Evolutionary conservation across 352 stramenopile genomes (phyloP), one percentile per base, ranked within the genome.

Genomic region (Phytophthora uliginosa): DNA sequence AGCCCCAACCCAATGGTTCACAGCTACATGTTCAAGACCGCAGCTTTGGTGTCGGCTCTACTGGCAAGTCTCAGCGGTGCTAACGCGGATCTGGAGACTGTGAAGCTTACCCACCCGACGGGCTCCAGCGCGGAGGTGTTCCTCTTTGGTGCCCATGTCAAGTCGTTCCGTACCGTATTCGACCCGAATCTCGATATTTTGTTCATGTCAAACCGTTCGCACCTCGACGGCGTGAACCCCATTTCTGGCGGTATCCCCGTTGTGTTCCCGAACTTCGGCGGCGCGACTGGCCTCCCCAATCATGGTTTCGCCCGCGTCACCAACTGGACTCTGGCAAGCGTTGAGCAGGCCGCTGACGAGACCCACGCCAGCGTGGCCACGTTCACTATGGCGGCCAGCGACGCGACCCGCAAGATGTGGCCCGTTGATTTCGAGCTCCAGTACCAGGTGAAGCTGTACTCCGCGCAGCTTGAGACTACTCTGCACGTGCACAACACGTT

Each of bases 51-150:
- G n/a, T 70, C 63, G n/a, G 59, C 63, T 48, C 12, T 76, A 40
- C 38, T 76, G n/a, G 63, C 54, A 7, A 64, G 63, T 60, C 42
- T 50, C 42, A 10, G 42, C 18, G 15, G 42, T 22, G 33, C 42
- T 3, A 59, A 63, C 71, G 63, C 90, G 66, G 20, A 85, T 82
- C 51, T 82, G 78, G 52, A 85, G 72, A 77, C 73, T n/a, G 59
- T 89, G 20, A 62, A 50, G 42, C 42, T 50, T 17, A 50, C 17
- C n/a, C 47, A 54, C 47, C 47, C 47, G n/a, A 18, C 47, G 7
- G 47, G 47, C 8, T 33, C 47, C 10, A 26, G 47, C 22, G 47
- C 47, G 7, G 47, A 54, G 22, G 20, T 54, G 7, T 31, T 24
- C 20, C 47, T 54, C 18, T 54, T 31, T 15, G 47, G 47, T 31